These are phyloP conservation scores for Populus hybrid DNA, from an alignment of 441 rosid species.

Conservation along the genomic window DNA sequence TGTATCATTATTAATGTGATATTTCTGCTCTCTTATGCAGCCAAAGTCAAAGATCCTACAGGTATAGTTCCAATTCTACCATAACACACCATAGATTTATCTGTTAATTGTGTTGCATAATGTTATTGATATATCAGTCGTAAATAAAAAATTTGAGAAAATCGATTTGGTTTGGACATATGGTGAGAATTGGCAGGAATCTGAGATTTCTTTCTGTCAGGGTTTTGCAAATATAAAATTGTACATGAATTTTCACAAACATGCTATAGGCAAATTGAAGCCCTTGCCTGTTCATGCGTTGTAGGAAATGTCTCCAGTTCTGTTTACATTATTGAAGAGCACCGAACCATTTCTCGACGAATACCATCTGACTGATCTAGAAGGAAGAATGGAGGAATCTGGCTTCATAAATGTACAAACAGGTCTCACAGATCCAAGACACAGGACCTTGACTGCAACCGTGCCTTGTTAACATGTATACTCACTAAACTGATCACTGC, in stretches of 20 bases:
- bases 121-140: neutral
- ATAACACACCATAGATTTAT: neutral
- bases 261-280: neutral
- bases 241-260: neutral
- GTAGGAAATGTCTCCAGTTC: slow-evolving; percentile 52
- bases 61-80: slow-evolving; percentile 29
- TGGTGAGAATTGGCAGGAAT: neutral
- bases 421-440: slow-evolving; percentile 50
- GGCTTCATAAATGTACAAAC: slow-evolving; percentile 42
- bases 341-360: slow-evolving; percentile 61
- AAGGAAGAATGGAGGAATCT: slow-evolving; percentile 40
- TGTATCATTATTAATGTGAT: neutral
- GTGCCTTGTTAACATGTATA: slow-evolving; percentile 26
- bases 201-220: neutral
- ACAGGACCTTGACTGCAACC: slow-evolving; percentile 45
- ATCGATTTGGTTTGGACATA: neutral
- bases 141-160: neutral
- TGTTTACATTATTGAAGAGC: slow-evolving; percentile 55
- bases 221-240: neutral
- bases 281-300: neutral
- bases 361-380: slow-evolving; percentile 47
- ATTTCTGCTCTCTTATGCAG: slow-evolving; percentile 26
- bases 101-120: neutral
- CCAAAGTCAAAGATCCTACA: slow-evolving; percentile 61
- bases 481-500: neutral